phyloP scores from a whole-genome alignment of 2,329 filamentous ascomycete genomes.

The Plectosphaerella cucumerina region DNA sequence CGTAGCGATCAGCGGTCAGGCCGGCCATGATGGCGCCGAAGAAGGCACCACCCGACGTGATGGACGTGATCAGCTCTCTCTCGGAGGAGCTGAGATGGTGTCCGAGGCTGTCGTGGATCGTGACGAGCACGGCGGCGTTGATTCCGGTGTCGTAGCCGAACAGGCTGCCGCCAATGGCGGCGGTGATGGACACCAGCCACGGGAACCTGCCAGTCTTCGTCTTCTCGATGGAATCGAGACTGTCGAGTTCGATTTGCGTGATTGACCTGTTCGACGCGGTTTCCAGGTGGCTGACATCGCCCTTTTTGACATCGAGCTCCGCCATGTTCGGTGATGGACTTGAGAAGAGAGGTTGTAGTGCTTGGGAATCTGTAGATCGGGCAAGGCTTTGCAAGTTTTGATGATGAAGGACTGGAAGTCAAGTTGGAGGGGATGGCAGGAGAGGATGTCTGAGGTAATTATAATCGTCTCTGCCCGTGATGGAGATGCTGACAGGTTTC shows the following conservation, averaged over 20 bases:
- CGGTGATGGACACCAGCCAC: background rate
- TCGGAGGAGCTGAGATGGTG: slow-evolving; percentile 34
- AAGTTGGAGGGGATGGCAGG: no score
- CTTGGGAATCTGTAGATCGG: no score
- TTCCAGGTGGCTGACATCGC: background rate
- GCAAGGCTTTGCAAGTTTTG: no score
- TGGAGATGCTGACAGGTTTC: no score
- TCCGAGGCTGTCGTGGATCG: slow-evolving; percentile 32
- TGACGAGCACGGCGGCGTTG: slow-evolving; percentile 39
- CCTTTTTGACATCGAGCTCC: background rate
- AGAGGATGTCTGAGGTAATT: no score
- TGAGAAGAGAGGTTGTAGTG: background rate
- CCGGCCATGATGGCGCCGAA: slow-evolving; percentile 15
- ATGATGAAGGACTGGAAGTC: no score
- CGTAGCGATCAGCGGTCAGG: slow-evolving; percentile 17
- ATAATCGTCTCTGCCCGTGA: no score
- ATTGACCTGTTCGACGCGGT: background rate
- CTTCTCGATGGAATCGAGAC: slow-evolving; percentile 8
- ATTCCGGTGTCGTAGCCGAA: slow-evolving; percentile 40
- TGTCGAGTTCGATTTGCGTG: background rate
- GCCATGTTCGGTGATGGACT: background rate
- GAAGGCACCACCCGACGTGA: slow-evolving; percentile 37
- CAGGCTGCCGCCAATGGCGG: slow-evolving; percentile 12
- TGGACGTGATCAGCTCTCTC: slow-evolving; percentile 47
- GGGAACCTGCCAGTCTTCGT: slow-evolving; percentile 13